Evolutionary conservation across 2,329 filamentous ascomycete genomes (phyloP).

Genomic region (Beauveria australis): DNA sequence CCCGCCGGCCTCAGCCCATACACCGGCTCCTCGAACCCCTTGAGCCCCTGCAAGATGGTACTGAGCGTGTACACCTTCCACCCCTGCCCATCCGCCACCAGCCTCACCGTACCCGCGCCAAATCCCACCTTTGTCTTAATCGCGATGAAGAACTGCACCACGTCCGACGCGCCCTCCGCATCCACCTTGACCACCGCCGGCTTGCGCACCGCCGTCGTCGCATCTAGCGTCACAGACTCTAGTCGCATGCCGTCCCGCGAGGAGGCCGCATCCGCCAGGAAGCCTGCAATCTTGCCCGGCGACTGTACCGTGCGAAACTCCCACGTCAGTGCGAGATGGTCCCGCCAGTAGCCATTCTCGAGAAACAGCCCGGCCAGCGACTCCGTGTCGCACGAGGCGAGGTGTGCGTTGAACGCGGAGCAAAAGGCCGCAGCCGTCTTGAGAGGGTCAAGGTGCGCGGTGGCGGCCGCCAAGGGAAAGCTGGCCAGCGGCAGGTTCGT

Average conservation of each 20-base stretch:
- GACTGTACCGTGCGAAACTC: slow-evolving; percentile 37
- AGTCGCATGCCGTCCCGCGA: slow-evolving; percentile 5
- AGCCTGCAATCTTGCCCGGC: not conserved
- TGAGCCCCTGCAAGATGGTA: slow-evolving; percentile 42
- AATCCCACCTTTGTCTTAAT: slow-evolving; percentile 14
- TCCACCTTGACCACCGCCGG: slow-evolving; percentile 10
- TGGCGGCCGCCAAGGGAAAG: not conserved
- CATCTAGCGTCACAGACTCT: slow-evolving; percentile 2
- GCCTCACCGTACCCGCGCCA: slow-evolving; percentile 14
- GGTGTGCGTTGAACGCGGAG: slow-evolving; percentile 1
- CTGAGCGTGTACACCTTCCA: slow-evolving; percentile 54
- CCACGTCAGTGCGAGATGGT: slow-evolving; percentile 45
- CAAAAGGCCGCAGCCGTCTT: not conserved
- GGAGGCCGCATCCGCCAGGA: slow-evolving; percentile 6
- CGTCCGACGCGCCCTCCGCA: slow-evolving; percentile 10
- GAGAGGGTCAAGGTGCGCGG: not conserved
- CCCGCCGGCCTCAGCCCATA: slow-evolving; percentile 39
- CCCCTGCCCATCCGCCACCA: slow-evolving; percentile 10
- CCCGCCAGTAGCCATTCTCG: slow-evolving; percentile 42
- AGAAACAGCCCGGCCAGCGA: slow-evolving; percentile 22
- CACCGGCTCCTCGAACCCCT: slow-evolving; percentile 37
- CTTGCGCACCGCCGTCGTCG: not conserved
- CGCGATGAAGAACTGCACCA: slow-evolving; percentile 15
- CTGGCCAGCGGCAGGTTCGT: slow-evolving; percentile 5
- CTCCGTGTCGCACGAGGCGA: slow-evolving; percentile 12